Conservation (phyloP, 441 rosid species). For the Omphalea diandra region DNA sequence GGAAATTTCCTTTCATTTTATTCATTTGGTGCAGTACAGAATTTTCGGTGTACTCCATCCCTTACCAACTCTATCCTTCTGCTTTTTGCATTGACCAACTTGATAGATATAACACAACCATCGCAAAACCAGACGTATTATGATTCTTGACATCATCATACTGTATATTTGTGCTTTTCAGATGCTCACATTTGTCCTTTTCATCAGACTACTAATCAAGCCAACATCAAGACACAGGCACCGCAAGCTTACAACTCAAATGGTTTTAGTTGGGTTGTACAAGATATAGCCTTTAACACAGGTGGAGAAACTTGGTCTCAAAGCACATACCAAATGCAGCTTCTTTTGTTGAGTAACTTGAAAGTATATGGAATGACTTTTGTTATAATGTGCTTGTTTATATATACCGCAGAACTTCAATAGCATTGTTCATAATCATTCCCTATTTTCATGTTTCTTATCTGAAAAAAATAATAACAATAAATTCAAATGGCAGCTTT, state of each 20-base stretch:
- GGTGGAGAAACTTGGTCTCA: conserved; percentile 36
- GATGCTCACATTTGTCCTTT: no score
- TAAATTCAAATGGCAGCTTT: conserved; percentile 46
- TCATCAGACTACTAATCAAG: no score
- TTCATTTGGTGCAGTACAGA: conserved; percentile 21
- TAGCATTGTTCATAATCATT: conserved; percentile 17
- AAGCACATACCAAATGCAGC: conserved; percentile 34
- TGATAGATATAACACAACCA: conserved; percentile 50
- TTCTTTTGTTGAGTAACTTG: conserved; percentile 53
- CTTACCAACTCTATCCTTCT: conserved; percentile 29
- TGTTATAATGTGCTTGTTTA: conserved; percentile 10
- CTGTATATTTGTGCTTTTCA: conserved; percentile 17
- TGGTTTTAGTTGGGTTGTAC: background rate
- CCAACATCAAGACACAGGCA: background rate
- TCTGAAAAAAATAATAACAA: background rate
- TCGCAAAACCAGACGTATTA: conserved; percentile 10
- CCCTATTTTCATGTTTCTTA: background rate
- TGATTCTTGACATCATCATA: background rate
- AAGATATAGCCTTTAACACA: background rate
- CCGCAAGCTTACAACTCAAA: background rate
- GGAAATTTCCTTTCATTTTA: background rate
- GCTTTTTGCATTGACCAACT: conserved; percentile 26
- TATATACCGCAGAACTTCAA: conserved; percentile 15
- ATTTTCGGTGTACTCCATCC: conserved; percentile 26
- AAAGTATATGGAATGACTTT: conserved; percentile 36